Percentiles rank a stretch among this genome's conserved stretches.
phyloP scores from a whole-genome alignment of 73 alveolate genomes.

The Tetrahymena malaccensis region DNA sequence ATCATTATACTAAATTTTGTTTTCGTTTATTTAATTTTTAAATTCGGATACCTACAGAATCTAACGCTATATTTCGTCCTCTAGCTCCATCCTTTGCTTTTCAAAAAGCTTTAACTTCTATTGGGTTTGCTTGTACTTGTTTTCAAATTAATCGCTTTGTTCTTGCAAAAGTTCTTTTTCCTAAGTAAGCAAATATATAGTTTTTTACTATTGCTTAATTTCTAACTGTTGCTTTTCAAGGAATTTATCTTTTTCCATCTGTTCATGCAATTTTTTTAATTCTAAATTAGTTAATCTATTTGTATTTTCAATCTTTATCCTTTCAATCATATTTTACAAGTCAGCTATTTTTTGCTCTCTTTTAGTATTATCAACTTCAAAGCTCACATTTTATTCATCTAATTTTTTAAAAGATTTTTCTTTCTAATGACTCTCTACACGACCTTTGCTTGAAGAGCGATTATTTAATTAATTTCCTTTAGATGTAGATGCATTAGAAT shows the following conservation, averaged over 20 bases:
- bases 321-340: background rate
- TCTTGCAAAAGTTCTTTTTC: background rate
- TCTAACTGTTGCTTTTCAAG: background rate
- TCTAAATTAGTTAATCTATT: background rate
- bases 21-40: background rate
- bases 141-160: background rate
- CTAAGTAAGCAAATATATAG: background rate
- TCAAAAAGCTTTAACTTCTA: background rate
- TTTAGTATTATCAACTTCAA: background rate
- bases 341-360: background rate
- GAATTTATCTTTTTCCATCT: background rate
- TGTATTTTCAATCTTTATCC: background rate
- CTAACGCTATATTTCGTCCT: background rate
- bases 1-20: background rate
- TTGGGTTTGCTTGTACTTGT: background rate
- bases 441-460: background rate
- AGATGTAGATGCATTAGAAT: background rate
- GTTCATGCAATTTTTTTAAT: background rate
- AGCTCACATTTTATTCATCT: background rate
- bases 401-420: background rate
- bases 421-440: background rate
- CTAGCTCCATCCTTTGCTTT: background rate
- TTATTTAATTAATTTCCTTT: background rate
- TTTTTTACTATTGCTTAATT: background rate
- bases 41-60: background rate